These are phyloP conservation scores for Cladobotryum mycophilum DNA, from an alignment of 2,329 filamentous ascomycete species.

Conservation along the genomic window DNA sequence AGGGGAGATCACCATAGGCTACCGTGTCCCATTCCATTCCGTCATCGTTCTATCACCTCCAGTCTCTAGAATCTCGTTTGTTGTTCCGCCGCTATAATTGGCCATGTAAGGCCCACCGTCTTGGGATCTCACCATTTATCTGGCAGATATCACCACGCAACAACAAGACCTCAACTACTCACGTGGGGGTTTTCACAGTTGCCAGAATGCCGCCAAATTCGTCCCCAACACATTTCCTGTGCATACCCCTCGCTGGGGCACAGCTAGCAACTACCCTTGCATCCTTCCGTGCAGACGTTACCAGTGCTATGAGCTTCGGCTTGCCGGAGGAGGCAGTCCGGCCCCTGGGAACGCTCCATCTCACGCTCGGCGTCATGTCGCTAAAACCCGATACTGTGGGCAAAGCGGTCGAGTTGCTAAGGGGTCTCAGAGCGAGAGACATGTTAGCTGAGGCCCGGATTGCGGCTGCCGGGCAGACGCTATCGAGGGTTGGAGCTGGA, in stretches of 20 bases:
- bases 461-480: conserved; percentile 9
- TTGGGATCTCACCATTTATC: neutral
- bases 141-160: conserved; percentile 2
- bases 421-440: conserved; percentile 31
- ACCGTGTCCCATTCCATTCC: neutral
- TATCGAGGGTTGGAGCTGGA: neutral
- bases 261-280: conserved; percentile 60
- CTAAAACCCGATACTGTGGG: conserved; percentile 47
- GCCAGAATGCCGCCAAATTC: conserved; percentile 31
- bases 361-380: conserved; percentile 83
- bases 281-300: conserved; percentile 55
- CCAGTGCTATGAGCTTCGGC: conserved; percentile 35
- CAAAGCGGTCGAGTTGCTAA: conserved; percentile 35
- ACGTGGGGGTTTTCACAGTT: neutral
- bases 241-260: conserved; percentile 61
- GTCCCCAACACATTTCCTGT: conserved; percentile 67
- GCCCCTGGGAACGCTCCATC: conserved; percentile 72
- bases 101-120: neutral
- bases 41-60: too few species aligned
- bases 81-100: neutral
- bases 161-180: neutral
- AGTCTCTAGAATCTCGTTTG: neutral
- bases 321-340: conserved; percentile 64
- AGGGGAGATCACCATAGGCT: neutral
- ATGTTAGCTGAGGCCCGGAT: conserved; percentile 28